Base-by-base conservation (phyloP, 2,329 filamentous ascomycete genomes). In the Monosporascus sp. region DNA sequence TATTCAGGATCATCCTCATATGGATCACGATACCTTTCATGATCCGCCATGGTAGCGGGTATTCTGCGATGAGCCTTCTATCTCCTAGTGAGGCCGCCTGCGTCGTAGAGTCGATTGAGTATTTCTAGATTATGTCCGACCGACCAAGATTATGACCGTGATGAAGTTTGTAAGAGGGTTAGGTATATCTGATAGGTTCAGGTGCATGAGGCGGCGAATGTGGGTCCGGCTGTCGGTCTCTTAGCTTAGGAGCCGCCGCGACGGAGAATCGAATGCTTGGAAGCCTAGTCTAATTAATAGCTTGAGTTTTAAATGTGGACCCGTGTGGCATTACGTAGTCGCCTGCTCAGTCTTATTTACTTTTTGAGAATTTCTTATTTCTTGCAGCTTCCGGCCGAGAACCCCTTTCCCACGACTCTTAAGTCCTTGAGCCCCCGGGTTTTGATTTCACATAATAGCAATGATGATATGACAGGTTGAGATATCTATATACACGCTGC, bases 1-100 rank as follows among this genome's bases (percentile, higher is more conserved):
- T 78, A 72, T 20, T 72, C 67, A 17, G 72, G 68, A 49, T 70
- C 65, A 14, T 57, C 42, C 27, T 63, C 60, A 15, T 42, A 20
- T 34, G 14, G 34, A 37, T 63, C 57, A 34, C 60, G 57, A 52
- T 27, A 53, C 53, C 63, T 65, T 65, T 51, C 25, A 6, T 34
- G 24, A 46, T 31, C 22, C 24, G 42, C 24, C 42, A 46, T 46
- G 22, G 24, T n/a, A 15, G 22, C 22, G 20, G 20, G 24, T n/a
- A 25, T 27, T 15, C 17, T 7, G 17, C n/a, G 14, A 15, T 7
- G 15, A 46, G 17, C 8, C 6, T 22, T 42, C 3, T 20, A n/a
- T 42, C 20, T 20, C 18, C 17, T 20, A 17, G n/a, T 20, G 9
- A 11, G 39, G 8, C 18, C 9, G 39, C 39, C 39, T 9, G 5